Percentiles rank a stretch among this genome's conserved stretches.
phyloP scores from a whole-genome alignment of 768 basidiomycete species.

The Naematelia encephala region DNA sequence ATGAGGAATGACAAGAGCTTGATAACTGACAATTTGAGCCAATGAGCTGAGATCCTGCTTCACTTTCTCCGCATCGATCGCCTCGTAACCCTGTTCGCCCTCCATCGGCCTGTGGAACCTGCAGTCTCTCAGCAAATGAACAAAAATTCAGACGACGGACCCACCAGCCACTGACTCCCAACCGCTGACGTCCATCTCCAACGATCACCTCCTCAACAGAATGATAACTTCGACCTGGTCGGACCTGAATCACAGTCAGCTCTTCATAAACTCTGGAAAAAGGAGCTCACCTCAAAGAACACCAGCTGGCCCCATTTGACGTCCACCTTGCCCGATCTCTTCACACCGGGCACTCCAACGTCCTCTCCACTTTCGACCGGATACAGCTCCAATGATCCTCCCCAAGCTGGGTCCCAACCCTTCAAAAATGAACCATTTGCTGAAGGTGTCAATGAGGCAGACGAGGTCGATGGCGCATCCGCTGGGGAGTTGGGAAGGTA shows the following conservation, averaged over 20 bases:
- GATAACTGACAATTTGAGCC: conserved; percentile 80
- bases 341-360: conserved; percentile 62
- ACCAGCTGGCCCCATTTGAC: conserved; percentile 53
- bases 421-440: conserved; percentile 43
- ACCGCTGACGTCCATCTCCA: conserved; percentile 67
- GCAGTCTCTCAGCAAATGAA: background rate
- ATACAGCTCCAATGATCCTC: conserved; percentile 91
- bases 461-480: conserved; percentile 55
- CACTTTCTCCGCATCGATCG: conserved; percentile 52
- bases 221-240: conserved; percentile 92
- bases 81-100: conserved; percentile 82
- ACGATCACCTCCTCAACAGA: conserved; percentile 96
- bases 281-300: conserved; percentile 51
- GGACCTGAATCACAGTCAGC: conserved; percentile 57
- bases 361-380: conserved; percentile 62
- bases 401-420: conserved; percentile 83
- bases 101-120: conserved; percentile 83
- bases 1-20: background rate
- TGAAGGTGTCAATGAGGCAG: conserved; percentile 52
- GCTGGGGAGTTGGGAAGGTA: conserved; percentile 69
- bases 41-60: conserved; percentile 70
- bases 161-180: conserved; percentile 89
- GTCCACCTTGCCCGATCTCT: conserved; percentile 45
- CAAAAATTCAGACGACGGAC: conserved; percentile 7
- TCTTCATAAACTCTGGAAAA: background rate